Conservation (phyloP, 2,329 filamentous ascomycete species). For the Aspergillus quadricinctus region DNA sequence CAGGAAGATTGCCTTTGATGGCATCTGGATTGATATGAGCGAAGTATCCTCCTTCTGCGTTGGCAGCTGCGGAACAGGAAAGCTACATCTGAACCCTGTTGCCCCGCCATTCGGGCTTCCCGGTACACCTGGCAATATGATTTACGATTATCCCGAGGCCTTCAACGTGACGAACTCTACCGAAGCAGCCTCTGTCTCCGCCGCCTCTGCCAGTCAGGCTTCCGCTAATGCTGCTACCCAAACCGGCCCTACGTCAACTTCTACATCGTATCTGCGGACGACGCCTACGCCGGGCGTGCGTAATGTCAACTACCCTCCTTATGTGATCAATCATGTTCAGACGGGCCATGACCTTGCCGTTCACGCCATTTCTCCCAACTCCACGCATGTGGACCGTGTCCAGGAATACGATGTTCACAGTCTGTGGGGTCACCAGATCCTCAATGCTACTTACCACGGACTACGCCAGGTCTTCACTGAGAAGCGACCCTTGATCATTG, state of each 20-base stretch:
- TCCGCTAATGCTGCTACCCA: slow-evolving; percentile 33
- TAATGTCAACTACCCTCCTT: slow-evolving; percentile 69
- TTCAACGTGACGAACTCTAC: slow-evolving; percentile 67
- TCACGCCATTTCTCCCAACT: slow-evolving; percentile 70
- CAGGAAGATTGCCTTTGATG: slow-evolving; percentile 51
- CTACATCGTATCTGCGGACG: slow-evolving; percentile 51
- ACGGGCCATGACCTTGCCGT: slow-evolving; percentile 62
- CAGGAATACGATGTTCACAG: slow-evolving; percentile 82
- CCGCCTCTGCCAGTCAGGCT: slow-evolving; percentile 50
- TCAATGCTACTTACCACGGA: slow-evolving; percentile 71
- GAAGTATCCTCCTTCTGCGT: slow-evolving; percentile 64
- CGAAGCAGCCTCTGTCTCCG: slow-evolving; percentile 58
- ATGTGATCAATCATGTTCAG: slow-evolving; percentile 68
- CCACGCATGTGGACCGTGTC: slow-evolving; percentile 68
- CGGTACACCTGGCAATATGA: slow-evolving; percentile 58
- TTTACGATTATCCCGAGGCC: slow-evolving; percentile 62
- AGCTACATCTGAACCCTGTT: slow-evolving; percentile 62
- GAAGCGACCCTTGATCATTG: slow-evolving; percentile 79
- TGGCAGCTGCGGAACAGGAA: slow-evolving; percentile 65
- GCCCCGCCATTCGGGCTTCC: slow-evolving; percentile 63
- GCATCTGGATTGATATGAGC: slow-evolving; percentile 59
- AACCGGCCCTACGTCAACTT: slow-evolving; percentile 28
- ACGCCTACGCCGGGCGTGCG: slow-evolving; percentile 60
- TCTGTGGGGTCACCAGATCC: slow-evolving; percentile 68
- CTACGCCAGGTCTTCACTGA: slow-evolving; percentile 60